phyloP scores from a whole-genome alignment of 140 eudicot genomes.

The Flaveria floridana region DNA sequence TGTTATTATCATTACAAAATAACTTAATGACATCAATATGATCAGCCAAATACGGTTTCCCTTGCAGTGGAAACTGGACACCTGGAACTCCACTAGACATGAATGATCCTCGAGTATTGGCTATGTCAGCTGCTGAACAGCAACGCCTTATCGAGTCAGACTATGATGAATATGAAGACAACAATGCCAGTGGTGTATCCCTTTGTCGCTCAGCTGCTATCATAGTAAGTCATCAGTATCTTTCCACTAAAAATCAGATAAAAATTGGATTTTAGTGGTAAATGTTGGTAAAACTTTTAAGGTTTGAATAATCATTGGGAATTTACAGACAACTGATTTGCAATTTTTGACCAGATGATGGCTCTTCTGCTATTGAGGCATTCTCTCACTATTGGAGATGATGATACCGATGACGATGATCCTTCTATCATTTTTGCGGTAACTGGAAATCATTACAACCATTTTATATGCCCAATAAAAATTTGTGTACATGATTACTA shows the following conservation, averaged over 20 bases:
- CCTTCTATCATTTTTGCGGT: conserved; percentile 67
- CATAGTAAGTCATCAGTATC: conserved; percentile 42
- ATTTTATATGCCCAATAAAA: conserved; percentile 7
- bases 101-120: conserved; percentile 14
- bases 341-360: conserved; percentile 52
- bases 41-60: not conserved
- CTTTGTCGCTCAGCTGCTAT: conserved; percentile 82
- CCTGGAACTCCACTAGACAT: conserved; percentile 4
- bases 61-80: conserved; percentile 65
- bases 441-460: conserved; percentile 27
- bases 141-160: conserved; percentile 63
- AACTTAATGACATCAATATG: not conserved
- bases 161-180: conserved; percentile 68
- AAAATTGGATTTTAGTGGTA: not conserved
- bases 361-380: conserved; percentile 76
- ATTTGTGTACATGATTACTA: not conserved
- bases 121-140: conserved; percentile 74
- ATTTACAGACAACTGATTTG: not conserved
- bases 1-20: not conserved
- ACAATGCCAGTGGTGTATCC: conserved; percentile 66
- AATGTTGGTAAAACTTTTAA: not conserved
- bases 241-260: not conserved
- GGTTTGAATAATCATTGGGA: not conserved
- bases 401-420: conserved; percentile 60
- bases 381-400: conserved; percentile 55